Evolutionary conservation across 805 yeast species (phyloP), one percentile per base, ranked within the genome.

Genomic region (Candida patagonica): DNA sequence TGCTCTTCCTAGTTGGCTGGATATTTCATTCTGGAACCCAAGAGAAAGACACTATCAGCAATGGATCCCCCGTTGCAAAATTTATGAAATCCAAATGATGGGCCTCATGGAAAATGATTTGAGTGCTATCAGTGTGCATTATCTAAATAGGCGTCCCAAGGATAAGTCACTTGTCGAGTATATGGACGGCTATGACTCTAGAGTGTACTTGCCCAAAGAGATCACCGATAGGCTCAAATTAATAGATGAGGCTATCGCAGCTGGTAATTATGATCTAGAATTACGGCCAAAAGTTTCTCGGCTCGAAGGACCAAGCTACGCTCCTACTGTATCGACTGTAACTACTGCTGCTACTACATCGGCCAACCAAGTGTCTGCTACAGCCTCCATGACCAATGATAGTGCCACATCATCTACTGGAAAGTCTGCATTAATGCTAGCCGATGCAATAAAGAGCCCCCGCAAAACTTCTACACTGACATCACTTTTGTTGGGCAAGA

Each of bases 81-180:
- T 92, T 37, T 89, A 92, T 58, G 97, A 89, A 53, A 62, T 92
- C 15, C 97, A 92, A 57, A 92, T 92, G 96, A 89, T 89, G 94
- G 97, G 97, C 0, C 73, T 92, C 6, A 86, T 89, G 80, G 97
- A 89, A 52, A 85, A 84, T 51, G 96, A 92, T 53, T 66, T 78
- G 42, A 76, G 78, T 47, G 75, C 80, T 9, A 73, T 81, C 6
- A 73, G 77, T 6, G 72, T 88, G 8, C 78, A 77, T 13, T 70
- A 79, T 37, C 61, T 87, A 37, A 68, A 65, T 9, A 46, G 51
- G 2, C 41, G 51, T 19, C 55, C 42, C 21, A 44, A 35, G 43
- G 52, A 49, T 42, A 51, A 45, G 36, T 65, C 78, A 0, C 65
- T 79, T 26, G 48, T 68, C 1, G 80, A 76, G 26, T 70, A 78